A percentile compares a stretch with the other conserved stretches of the same genome.
These are phyloP conservation scores for Penicillium sp. DNA, from an alignment of 2,329 filamentous ascomycete species.

Conservation along the genomic window DNA sequence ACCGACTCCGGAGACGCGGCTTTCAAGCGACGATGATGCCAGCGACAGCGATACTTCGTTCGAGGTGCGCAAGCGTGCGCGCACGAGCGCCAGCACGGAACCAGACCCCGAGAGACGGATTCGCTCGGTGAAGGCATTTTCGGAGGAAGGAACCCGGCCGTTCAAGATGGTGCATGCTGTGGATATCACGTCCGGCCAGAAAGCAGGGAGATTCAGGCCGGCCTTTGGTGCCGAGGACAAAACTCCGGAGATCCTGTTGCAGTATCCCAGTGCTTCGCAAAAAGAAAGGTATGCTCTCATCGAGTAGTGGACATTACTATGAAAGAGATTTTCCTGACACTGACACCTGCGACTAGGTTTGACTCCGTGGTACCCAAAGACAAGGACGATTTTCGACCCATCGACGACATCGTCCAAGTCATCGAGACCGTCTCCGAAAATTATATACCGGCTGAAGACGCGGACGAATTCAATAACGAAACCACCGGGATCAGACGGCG, in stretches of 20 bases:
- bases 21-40: conserved; percentile 41
- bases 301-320: no score
- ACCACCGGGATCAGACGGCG: conserved; percentile 69
- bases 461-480: conserved; percentile 64
- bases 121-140: conserved; percentile 44
- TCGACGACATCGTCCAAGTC: conserved; percentile 66
- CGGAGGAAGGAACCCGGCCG: conserved; percentile 33
- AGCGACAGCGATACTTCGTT: conserved; percentile 41
- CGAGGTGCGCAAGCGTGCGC: conserved; percentile 41
- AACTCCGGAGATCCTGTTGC: conserved; percentile 58
- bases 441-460: conserved; percentile 69
- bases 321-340: background rate
- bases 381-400: conserved; percentile 62
- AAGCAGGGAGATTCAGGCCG: conserved; percentile 47
- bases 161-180: conserved; percentile 48
- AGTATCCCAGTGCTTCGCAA: conserved; percentile 72
- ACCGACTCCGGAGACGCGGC: conserved; percentile 35
- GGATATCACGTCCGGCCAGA: conserved; percentile 44
- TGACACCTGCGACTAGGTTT: conserved; percentile 46
- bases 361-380: conserved; percentile 74
- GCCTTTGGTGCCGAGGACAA: conserved; percentile 46
- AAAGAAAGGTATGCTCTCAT: conserved; percentile 56
- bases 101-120: conserved; percentile 43
- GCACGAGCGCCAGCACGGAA: conserved; percentile 39
- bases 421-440: conserved; percentile 65